phyloP scores from a whole-genome alignment of 257 asterid genomes.

The Perilla frutescens region DNA sequence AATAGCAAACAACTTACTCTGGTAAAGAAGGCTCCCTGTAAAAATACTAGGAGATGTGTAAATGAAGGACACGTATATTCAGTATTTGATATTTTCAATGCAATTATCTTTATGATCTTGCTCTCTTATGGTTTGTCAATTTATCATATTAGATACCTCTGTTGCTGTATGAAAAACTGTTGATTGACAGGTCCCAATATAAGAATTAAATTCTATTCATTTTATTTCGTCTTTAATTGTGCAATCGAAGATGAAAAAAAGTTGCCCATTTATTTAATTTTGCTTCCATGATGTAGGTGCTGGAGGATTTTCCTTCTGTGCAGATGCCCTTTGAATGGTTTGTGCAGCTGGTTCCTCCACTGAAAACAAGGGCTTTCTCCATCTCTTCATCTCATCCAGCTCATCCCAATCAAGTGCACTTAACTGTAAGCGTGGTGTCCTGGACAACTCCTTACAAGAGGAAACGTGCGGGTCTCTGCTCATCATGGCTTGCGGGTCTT shows the following conservation, averaged over 20 bases:
- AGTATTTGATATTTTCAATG: neutral
- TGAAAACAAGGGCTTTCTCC: conserved; percentile 86
- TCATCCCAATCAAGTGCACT: conserved; percentile 89
- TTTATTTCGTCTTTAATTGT: conserved; percentile 16
- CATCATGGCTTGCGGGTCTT: conserved; percentile 89
- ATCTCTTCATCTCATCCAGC: conserved; percentile 78
- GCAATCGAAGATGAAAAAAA: conserved; percentile 6
- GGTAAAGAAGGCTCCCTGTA: conserved; percentile 2
- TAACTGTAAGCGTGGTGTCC: conserved; percentile 78
- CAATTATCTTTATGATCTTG: conserved; percentile 5
- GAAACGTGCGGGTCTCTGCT: conserved; percentile 86
- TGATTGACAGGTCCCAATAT: neutral
- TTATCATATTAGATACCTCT: neutral
- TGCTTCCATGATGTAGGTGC: conserved; percentile 57
- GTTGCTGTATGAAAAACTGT: neutral
- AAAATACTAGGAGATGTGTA: neutral
- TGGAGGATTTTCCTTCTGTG: conserved; percentile 93
- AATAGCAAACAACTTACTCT: neutral
- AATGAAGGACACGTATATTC: neutral
- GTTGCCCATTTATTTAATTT: conserved; percentile 18
- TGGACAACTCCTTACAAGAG: conserved; percentile 96
- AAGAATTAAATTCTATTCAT: neutral
- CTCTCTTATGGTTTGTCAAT: conserved; percentile 19
- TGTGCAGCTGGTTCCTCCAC: conserved; percentile 88
- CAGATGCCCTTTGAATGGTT: conserved; percentile 95